A percentile compares a stretch with the other conserved stretches of the same genome.
Evolutionary conservation across 2,329 filamentous ascomycete species (phyloP).

Genomic region (Bipolaris oryzae): DNA sequence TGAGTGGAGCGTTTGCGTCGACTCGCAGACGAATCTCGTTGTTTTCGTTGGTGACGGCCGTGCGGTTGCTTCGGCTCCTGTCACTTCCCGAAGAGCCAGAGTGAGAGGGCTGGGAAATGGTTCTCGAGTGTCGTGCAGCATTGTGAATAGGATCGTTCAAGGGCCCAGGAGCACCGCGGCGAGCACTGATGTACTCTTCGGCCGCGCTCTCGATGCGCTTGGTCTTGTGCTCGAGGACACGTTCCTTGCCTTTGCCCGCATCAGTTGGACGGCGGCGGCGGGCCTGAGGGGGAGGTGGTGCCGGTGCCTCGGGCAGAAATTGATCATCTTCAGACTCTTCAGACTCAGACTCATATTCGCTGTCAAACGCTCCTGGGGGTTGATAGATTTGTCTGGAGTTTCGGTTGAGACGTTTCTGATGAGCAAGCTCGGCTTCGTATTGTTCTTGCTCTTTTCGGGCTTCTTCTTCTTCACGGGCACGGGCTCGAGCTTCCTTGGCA

Average conservation of each 20-base stretch:
- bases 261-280: constrained; percentile 36
- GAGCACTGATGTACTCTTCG: constrained; percentile 40
- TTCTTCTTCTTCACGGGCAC: constrained; percentile 6
- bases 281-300: constrained; percentile 3
- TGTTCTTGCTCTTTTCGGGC: not conserved
- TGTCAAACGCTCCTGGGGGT: constrained; percentile 21
- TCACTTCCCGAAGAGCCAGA: constrained; percentile 39
- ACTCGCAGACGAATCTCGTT: constrained; percentile 47
- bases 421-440: constrained; percentile 7
- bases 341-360: constrained; percentile 17
- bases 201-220: constrained; percentile 24
- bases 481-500: constrained; percentile 5
- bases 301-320: constrained; percentile 8
- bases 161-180: constrained; percentile 35
- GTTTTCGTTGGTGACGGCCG: constrained; percentile 34
- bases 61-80: constrained; percentile 36
- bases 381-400: constrained; percentile 20
- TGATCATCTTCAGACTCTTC: constrained; percentile 14
- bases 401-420: constrained; percentile 23
- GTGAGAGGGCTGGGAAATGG: constrained; percentile 37
- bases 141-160: constrained; percentile 38
- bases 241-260: constrained; percentile 27
- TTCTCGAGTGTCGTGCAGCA: constrained; percentile 37
- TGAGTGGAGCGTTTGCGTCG: constrained; percentile 40
- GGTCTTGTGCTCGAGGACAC: constrained; percentile 24